A percentile compares a stretch with the other conserved stretches of the same genome.
Conservation (phyloP, 2,329 filamentous ascomycete species). For the Aspergillus texensis region DNA sequence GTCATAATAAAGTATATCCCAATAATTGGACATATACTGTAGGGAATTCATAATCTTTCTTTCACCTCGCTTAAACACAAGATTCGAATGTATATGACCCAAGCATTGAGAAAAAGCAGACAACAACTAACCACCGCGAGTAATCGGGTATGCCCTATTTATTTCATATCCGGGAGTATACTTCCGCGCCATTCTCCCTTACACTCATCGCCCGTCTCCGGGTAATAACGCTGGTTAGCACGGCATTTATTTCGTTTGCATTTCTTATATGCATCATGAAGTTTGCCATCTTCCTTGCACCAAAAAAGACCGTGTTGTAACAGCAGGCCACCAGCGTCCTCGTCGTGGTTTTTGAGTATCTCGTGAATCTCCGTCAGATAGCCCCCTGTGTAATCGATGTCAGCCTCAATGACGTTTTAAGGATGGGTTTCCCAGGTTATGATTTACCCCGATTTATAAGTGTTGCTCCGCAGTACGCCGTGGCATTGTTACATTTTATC, state of each 20-base stretch:
- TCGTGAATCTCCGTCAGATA: not conserved
- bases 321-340: too few species aligned
- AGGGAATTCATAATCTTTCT: too few species aligned
- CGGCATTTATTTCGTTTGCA: not conserved
- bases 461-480: not conserved
- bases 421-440: too few species aligned
- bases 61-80: too few species aligned
- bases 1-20: too few species aligned
- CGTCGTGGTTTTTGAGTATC: not conserved
- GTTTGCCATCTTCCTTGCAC: not conserved
- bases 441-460: not conserved
- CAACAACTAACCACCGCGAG: too few species aligned
- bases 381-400: not conserved
- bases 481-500: not conserved
- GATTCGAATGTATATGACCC: too few species aligned
- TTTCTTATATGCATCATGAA: not conserved
- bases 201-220: not conserved
- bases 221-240: not conserved
- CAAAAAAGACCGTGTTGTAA: not conserved
- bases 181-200: too few species aligned
- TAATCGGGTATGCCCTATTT: too few species aligned
- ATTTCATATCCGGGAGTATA: too few species aligned
- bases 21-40: too few species aligned
- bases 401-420: too few species aligned
- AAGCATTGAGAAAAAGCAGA: not conserved